Evolutionary conservation across 805 yeast species (phyloP), one percentile per base, ranked within the genome.

Genomic region (Yamadazyma phyllophila): DNA sequence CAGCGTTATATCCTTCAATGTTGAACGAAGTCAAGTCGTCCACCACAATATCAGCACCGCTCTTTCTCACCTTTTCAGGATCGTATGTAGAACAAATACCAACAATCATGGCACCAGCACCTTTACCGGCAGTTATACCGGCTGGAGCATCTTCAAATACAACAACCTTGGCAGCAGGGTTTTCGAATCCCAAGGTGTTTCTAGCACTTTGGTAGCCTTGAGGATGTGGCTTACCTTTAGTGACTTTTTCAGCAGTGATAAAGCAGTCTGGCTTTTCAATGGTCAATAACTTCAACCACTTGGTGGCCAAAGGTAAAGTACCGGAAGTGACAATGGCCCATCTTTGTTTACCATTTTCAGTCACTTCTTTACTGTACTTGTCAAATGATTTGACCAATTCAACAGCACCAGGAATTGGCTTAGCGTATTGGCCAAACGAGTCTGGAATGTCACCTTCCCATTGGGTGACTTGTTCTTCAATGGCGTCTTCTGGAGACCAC

Each of bases 301-400:
- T 80, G 57, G 81, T 72, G 45, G 95, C 96, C 73, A 88, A 76
- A 31, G 80, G 83, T 52, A 76, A 73, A 47, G 91, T 83, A 55
- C 96, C 96, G 41, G 89, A 81, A 26, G 96, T 88, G 52, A 89
- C 96, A 59, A 88, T 85, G 46, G 91, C 92, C 89, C 96, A 88
- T 67, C 81, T 81, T 60, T 71, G 76, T 53, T 64, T 47, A 48
- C 67, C 67, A 55, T 67, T 71, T 73, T 50, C 62, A 26, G 75
- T 69, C 24, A 60, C 65, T 65, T 58, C 56, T 52, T 52, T 67
- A 48, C 84, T 82, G 45, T 67, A 64, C 26, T 69, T 60, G 61
- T 78, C 78, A 55, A 84, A 71, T 12, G 67, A 66, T 56, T 73
- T 71, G 59, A 82, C 80, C 51, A 88, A 72, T 58, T 78, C 80